Evolutionary conservation across 2,329 filamentous ascomycete species (phyloP).

Genomic region (Fusarium bulbicola): DNA sequence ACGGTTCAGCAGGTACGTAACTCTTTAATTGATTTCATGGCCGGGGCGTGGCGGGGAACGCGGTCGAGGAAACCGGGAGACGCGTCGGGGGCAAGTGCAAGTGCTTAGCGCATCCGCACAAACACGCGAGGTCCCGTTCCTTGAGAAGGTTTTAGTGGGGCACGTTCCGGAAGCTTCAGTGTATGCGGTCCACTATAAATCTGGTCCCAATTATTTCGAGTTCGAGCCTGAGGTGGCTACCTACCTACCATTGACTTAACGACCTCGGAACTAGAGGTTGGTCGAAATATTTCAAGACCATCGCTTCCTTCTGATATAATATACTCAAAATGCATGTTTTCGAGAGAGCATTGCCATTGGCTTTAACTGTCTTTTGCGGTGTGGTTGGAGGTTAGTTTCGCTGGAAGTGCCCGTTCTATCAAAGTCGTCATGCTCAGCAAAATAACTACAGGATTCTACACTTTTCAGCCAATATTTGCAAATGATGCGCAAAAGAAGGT

Average conservation of each 20-base stretch:
- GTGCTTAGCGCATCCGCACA: neutral
- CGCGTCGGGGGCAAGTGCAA: constrained; percentile 35
- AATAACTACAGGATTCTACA: constrained; percentile 47
- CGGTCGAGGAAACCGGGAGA: constrained; percentile 38
- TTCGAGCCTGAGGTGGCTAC: neutral
- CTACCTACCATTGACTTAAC: constrained; percentile 4
- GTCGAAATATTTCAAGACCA: neutral
- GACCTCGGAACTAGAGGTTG: neutral
- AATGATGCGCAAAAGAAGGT: constrained; percentile 28
- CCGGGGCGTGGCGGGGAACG: constrained; percentile 38
- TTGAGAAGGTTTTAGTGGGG: constrained; percentile 15
- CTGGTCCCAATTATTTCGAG: constrained; percentile 7
- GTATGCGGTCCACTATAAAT: constrained; percentile 12
- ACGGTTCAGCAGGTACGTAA: constrained; percentile 9
- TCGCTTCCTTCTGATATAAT: neutral
- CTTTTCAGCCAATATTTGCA: constrained; percentile 49
- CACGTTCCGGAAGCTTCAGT: constrained; percentile 3
- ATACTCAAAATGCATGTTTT: constrained; percentile 46
- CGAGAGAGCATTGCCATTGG: constrained; percentile 48
- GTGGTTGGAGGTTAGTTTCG: constrained; percentile 48
- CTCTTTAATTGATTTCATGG: constrained; percentile 32
- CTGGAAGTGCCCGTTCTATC: neutral
- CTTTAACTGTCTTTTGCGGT: constrained; percentile 50
- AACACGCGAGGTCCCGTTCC: constrained; percentile 1
- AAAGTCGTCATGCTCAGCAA: constrained; percentile 4